A percentile compares a stretch with the other conserved stretches of the same genome.
Evolutionary conservation across 2,329 filamentous ascomycete species (phyloP).

Genomic region (Uncinocarpus reesii): DNA sequence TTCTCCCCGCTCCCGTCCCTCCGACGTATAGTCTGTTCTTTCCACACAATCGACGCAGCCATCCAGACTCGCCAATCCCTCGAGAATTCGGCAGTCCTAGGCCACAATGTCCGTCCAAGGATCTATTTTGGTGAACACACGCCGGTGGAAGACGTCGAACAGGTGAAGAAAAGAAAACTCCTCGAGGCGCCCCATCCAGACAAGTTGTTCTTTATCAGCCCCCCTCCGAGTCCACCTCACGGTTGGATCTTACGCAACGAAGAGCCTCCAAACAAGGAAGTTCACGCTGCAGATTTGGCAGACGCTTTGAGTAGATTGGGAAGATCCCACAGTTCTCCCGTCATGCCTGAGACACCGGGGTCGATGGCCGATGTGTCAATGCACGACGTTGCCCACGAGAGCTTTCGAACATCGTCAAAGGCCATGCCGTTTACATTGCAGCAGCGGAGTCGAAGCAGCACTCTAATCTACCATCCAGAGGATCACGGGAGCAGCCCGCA

Average conservation of each 20-base stretch:
- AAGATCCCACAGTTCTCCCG: slow-evolving; percentile 30
- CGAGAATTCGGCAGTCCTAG: slow-evolving; percentile 29
- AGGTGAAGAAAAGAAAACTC: slow-evolving; percentile 34
- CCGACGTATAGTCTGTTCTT: slow-evolving; percentile 43
- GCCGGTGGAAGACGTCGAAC: slow-evolving; percentile 29
- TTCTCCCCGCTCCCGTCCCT: slow-evolving; percentile 44
- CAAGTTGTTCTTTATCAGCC: slow-evolving; percentile 57
- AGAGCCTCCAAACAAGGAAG: slow-evolving; percentile 55
- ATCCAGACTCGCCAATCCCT: slow-evolving; percentile 36
- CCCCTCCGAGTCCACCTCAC: slow-evolving; percentile 53
- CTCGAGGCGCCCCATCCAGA: slow-evolving; percentile 48
- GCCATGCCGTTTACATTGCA: slow-evolving; percentile 20
- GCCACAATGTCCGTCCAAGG: slow-evolving; percentile 26
- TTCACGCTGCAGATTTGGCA: slow-evolving; percentile 53
- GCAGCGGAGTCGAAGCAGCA: slow-evolving; percentile 44
- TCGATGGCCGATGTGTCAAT: slow-evolving; percentile 14
- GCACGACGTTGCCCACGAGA: slow-evolving; percentile 5
- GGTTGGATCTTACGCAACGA: slow-evolving; percentile 56
- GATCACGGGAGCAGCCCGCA: slow-evolving; percentile 51
- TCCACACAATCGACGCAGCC: slow-evolving; percentile 35
- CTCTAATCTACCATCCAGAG: slow-evolving; percentile 53
- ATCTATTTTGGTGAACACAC: slow-evolving; percentile 44
- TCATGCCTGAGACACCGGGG: slow-evolving; percentile 19
- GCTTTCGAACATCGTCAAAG: slow-evolving; percentile 23
- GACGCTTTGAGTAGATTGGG: slow-evolving; percentile 46